Evolutionary conservation across 202 grass and related monocot genomes (phyloP).

Genomic region (Alloteropsis angusta): DNA sequence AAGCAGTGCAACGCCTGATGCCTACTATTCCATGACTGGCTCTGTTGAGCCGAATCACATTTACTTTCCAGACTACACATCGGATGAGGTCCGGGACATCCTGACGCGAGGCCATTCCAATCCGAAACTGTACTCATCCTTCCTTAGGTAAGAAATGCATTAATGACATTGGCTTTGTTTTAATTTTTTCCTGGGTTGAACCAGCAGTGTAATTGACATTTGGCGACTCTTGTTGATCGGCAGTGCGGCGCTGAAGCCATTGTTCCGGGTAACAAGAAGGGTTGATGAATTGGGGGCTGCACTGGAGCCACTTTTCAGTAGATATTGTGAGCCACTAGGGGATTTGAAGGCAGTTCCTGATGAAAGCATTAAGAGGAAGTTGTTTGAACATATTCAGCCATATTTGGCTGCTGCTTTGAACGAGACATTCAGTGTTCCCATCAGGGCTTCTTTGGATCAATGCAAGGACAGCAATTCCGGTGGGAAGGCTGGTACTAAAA

Average conservation of each 20-base stretch:
- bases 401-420: constrained; percentile 64
- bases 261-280: constrained; percentile 55
- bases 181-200: constrained; percentile 6
- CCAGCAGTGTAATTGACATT: no score
- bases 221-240: constrained; percentile 27
- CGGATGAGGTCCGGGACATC: constrained; percentile 53
- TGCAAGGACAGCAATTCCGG: constrained; percentile 27
- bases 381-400: constrained; percentile 68
- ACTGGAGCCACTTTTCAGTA: constrained; percentile 64
- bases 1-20: constrained; percentile 65
- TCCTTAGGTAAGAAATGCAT: constrained; percentile 51
- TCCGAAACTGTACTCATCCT: constrained; percentile 59
- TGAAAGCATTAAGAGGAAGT: constrained; percentile 57
- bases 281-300: constrained; percentile 62
- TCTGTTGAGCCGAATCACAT: constrained; percentile 58
- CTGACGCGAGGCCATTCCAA: constrained; percentile 61
- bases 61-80: constrained; percentile 74
- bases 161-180: background rate
- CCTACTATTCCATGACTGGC: constrained; percentile 66
- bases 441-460: constrained; percentile 25
- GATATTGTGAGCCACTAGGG: constrained; percentile 74
- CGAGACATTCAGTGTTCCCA: constrained; percentile 71
- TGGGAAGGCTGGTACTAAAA: constrained; percentile 36
- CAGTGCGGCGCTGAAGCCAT: constrained; percentile 69
- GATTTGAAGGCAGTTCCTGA: constrained; percentile 47